These are phyloP conservation scores for Eucalyptus tenuipes DNA, from an alignment of 345 rosid genomes.

Conservation along the genomic window DNA sequence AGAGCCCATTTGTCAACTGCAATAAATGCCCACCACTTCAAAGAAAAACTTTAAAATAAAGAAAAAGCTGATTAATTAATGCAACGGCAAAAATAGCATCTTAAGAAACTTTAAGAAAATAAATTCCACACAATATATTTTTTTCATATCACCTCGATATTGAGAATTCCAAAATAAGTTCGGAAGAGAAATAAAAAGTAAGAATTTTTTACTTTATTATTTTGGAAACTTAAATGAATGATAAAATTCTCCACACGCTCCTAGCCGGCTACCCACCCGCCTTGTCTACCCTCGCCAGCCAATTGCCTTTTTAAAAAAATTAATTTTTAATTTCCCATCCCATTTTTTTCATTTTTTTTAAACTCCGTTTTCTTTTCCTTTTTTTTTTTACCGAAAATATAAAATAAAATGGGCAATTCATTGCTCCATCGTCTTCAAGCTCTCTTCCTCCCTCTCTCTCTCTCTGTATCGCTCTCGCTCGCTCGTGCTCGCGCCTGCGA, in stretches of 20 bases:
- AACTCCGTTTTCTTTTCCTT: neutral
- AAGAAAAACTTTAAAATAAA: neutral
- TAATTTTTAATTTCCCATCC: neutral
- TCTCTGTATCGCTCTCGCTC: neutral
- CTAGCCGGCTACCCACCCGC: too few species aligned
- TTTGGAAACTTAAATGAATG: too few species aligned
- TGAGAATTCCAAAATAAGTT: fast-evolving
- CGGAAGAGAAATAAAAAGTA: too few species aligned
- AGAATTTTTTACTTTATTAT: too few species aligned
- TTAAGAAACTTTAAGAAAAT: neutral
- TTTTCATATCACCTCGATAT: neutral
- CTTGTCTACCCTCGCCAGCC: neutral
- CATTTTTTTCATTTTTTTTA: neutral
- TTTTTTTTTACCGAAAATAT: neutral
- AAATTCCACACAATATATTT: neutral
- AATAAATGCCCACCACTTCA: neutral
- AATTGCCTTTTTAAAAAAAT: neutral
- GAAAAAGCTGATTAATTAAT: neutral
- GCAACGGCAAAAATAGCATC: neutral
- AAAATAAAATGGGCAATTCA: neutral
- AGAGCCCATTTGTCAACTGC: neutral
- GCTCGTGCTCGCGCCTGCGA: neutral
- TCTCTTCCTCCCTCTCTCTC: neutral
- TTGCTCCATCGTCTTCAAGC: neutral
- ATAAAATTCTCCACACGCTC: too few species aligned